Base-by-base conservation (phyloP, 2,329 filamentous ascomycete species). In the Fusarium brachygibbosum region DNA sequence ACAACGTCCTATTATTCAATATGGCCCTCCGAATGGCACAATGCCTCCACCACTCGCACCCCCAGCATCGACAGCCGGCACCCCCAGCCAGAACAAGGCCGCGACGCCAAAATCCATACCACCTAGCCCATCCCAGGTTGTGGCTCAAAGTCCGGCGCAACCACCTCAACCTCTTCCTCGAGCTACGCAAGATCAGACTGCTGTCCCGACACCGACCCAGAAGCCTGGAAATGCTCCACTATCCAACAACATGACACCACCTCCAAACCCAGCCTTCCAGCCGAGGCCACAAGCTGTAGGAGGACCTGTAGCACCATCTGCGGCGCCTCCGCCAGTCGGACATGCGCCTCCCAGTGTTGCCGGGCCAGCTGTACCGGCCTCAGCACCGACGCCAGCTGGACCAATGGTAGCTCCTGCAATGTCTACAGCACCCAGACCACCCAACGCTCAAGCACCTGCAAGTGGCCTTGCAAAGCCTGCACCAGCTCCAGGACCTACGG, bases 21-120 rank as follows among this genome's bases (percentile, higher is more conserved):
- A 91, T 74, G 89, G 89, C 0, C 89, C 89, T 40, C 87, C 88
- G 3, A 88, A 88, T 62, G 88, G 88, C 38, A 77, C 82, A 31
- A 88, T 90, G 87, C 87, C 87, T 41, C 85, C 85, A 57, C 83
- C 84, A 14, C 78, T 80, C 17, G 78, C 79, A 14, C 79, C 48
- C 38, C 61, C 81, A 9, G 75, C 75, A 34, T 71, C 78, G 11
- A 66, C 74, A 21, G 51, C 77, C 23, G 60, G 62, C 21, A 69
- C 70, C 32, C 70, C 75, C 16, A 64, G 58, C 37, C 49, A 64
- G 48, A 54, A 74, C 64, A 59, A 66, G 48, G 35, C 63, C 46
- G 58, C 69, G 31, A 56, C 65, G 13, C 65, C 62, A 23, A 73
- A 66, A 37, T 60, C 68, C 21, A 52, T 55, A 12, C 55, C 68